Conservation (phyloP, 441 rosid genomes). For the Adansonia rubrostipa region DNA sequence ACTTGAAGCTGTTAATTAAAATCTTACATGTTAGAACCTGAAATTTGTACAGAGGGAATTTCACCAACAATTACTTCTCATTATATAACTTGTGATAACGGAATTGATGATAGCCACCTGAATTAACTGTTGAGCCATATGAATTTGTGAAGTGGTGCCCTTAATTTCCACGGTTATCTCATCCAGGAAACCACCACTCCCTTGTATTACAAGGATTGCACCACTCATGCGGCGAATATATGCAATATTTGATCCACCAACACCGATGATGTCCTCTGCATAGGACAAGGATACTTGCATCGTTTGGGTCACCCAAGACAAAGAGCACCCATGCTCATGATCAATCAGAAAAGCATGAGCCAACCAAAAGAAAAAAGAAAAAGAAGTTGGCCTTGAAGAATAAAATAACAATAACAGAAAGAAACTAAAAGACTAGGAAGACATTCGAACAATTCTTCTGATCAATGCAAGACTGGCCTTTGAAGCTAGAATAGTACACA, state of each 20-base stretch:
- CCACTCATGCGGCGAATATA: slow-evolving; percentile 58
- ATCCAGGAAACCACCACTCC: slow-evolving; percentile 54
- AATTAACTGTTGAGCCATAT: slow-evolving; percentile 58
- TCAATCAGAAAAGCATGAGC: neutral
- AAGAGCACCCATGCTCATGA: neutral
- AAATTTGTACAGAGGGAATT: neutral
- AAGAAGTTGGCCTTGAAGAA: neutral
- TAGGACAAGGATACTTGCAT: slow-evolving; percentile 63
- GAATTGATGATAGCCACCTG: slow-evolving; percentile 38
- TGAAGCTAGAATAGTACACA: neutral
- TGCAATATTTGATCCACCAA: slow-evolving; percentile 57
- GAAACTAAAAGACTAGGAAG: neutral
- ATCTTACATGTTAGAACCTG: neutral
- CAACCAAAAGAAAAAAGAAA: neutral
- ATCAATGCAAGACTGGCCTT: neutral
- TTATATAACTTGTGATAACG: neutral
- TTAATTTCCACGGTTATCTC: slow-evolving; percentile 64
- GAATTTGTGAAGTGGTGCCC: slow-evolving; percentile 58
- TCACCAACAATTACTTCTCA: neutral
- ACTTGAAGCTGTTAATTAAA: neutral
- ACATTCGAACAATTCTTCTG: neutral
- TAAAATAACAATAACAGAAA: neutral
- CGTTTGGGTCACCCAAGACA: slow-evolving; percentile 51
- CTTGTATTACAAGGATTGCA: slow-evolving; percentile 54
- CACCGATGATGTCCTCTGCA: slow-evolving; percentile 64